A percentile compares a stretch with the other conserved stretches of the same genome.
Evolutionary conservation across 1,284 basidiomycete species (phyloP).

Genomic region (Coriolopsis trogii): DNA sequence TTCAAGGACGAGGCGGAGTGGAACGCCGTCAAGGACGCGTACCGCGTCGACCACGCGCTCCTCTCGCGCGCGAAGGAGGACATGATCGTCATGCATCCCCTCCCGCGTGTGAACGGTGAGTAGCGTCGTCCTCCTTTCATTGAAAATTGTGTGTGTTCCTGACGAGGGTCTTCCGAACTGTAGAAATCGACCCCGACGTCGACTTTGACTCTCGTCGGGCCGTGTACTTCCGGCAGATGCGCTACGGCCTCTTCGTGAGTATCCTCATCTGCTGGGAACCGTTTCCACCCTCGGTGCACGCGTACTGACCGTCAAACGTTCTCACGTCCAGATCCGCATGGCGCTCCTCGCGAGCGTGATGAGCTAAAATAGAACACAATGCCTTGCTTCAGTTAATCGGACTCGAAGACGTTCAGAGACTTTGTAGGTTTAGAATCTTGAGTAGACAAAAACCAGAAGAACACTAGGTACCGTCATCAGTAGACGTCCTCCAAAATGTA

Average conservation of each 20-base stretch:
- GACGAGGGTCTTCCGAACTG: neutral
- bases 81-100: slow-evolving; percentile 98
- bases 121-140: neutral
- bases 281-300: too few relatives aligned
- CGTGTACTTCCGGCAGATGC: slow-evolving; percentile 99
- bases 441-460: too few relatives aligned
- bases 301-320: too few relatives aligned
- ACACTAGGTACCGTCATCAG: too few relatives aligned
- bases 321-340: neutral
- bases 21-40: slow-evolving; percentile 91
- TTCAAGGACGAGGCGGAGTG: slow-evolving; percentile 86
- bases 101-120: slow-evolving; percentile 89
- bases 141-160: neutral
- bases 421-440: too few relatives aligned
- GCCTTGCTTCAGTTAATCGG: neutral
- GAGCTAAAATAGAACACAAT: neutral
- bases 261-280: neutral
- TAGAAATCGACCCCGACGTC: slow-evolving; percentile 97
- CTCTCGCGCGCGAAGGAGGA: slow-evolving; percentile 91
- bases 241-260: slow-evolving; percentile 94
- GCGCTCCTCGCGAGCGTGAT: slow-evolving; percentile 1
- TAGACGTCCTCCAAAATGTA: too few relatives aligned
- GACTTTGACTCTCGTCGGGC: slow-evolving; percentile 95
- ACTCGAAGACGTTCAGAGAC: neutral
- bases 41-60: slow-evolving; percentile 93